Conservation (phyloP, 306 rosid genomes). For the Medicago ruthenica region DNA sequence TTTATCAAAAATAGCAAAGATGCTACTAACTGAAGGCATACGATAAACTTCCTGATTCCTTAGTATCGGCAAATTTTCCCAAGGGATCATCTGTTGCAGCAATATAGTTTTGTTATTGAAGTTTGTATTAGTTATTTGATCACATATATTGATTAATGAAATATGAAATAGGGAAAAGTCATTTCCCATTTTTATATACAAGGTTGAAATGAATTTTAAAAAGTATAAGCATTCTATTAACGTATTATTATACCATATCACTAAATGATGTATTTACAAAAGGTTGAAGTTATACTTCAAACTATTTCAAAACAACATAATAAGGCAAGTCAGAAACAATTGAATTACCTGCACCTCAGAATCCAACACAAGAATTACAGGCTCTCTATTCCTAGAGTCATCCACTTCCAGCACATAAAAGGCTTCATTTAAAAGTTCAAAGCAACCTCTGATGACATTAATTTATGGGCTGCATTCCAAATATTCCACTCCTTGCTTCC, state of each 20-base stretch:
- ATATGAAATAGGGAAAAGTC: no score
- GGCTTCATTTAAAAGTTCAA: conserved; percentile 66
- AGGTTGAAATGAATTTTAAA: no score
- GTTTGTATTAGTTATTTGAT: not conserved
- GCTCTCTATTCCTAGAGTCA: conserved; percentile 57
- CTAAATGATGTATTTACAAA: no score
- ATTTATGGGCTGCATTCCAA: conserved; percentile 43
- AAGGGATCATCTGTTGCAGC: conserved; percentile 88
- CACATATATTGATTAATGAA: no score
- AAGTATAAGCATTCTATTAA: no score
- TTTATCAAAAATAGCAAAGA: conserved; percentile 66
- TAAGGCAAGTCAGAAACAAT: conserved; percentile 27
- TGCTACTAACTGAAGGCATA: conserved; percentile 91
- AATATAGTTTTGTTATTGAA: conserved; percentile 40
- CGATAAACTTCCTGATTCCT: conserved; percentile 93
- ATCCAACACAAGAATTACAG: conserved; percentile 83
- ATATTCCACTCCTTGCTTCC: conserved; percentile 48
- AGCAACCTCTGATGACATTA: conserved; percentile 58
- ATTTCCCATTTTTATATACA: no score
- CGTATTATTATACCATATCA: no score
- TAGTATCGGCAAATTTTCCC: conserved; percentile 91
- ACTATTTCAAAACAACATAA: conserved; percentile 12
- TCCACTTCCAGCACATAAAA: conserved; percentile 57
- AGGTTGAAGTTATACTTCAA: conserved; percentile 19
- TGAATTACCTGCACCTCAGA: conserved; percentile 79